Evolutionary conservation across 2,329 filamentous ascomycete genomes (phyloP), one percentile per base, ranked within the genome.

Genomic region (Fusarium armeniacum): DNA sequence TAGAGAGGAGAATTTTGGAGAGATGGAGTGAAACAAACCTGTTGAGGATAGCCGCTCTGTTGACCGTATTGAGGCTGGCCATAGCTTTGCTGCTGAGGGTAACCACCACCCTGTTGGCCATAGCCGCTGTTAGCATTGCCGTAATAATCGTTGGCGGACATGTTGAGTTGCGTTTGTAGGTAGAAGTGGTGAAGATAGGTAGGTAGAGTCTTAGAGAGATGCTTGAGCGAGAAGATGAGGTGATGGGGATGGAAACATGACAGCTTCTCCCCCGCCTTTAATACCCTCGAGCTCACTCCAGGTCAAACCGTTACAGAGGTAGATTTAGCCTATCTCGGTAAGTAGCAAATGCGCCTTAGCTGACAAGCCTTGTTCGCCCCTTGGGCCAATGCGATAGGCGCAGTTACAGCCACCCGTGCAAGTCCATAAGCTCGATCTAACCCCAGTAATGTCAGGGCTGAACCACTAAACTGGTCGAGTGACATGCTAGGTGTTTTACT

Each of bases 71-170:
- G 67, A 40, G 73, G 72, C 24, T 76, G 73, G 5, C 63, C 60
- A 30, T 73, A 71, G 46, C 51, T 62, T 36, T 65, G 69, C 62
- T 71, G 58, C 49, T 73, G 74, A 50, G 73, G 75, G 40, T 76
- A 65, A 32, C 70, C 69, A 36, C 60, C 43, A 36, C 60, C 43
- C 36, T 71, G 71, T 45, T 77, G 75, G 32, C 61, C 50, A 40
- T 71, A 71, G 28, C 70, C 69, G 61, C 71, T 60, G 65, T 73
- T 72, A 43, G 73, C 73, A 56, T 70, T 73, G 65, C 78, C 77
- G 76, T 81, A 82, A 67, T 80, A 81, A 43, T 81, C 79, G 58
- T 79, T 73, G 45, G 76, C 71, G 12, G 80, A 81, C 80, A 82
- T 82, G 30, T 4, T 71, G 56, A 43, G 20, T 36, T 33, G 13